Evolutionary conservation across 257 asterid species (phyloP), one percentile per base, ranked within the genome.

Genomic region (Solanum sitiens): DNA sequence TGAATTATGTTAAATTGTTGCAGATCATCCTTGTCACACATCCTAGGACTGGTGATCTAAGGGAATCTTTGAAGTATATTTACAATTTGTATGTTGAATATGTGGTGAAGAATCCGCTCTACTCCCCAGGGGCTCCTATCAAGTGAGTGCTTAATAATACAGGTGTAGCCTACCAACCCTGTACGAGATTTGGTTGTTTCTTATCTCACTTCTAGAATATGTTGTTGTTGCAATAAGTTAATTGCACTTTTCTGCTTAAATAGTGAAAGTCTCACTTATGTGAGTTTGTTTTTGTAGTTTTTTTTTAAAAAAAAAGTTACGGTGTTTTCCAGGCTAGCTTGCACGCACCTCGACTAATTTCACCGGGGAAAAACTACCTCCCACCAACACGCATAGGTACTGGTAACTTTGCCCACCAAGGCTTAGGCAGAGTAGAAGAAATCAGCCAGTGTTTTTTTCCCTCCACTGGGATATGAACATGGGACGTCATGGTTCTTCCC

Each of bases 21-120:
- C 97, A 97, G 99, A 90, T 97, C 85, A 95, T 97, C 89, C 98
- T 95, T 47, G 98, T 97, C 33, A 97, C 96, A 71, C 94, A 95
- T 91, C 99, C 99, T 67, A 94, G 95, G 91, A 95, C 95, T 82
- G 95, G 99, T 87, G 99, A 97, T 90, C 92, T 93, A 87, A 93
- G 98, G 92, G 99, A 95, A 85, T 92, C 99, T 32, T 89, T 95
- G 84, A 95, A 95, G 96, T 94, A 95, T 93, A 97, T 97, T 25
- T 95, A 97, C 86, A 97, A 95, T 91, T 91, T 95, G 94, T 96
- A 97, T 88, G 99, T 97, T 72, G 98, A 97, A 91, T 95, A 93
- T 83, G 98, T 95, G 87, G 98, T 94, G 91, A 97, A 96, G 93
- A 97, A 95, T 93, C 98, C 98, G 3, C 93, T 95, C 30, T 97